Evolutionary conservation across 768 basidiomycete species (phyloP).

Genomic region (Mycena capillaripes): DNA sequence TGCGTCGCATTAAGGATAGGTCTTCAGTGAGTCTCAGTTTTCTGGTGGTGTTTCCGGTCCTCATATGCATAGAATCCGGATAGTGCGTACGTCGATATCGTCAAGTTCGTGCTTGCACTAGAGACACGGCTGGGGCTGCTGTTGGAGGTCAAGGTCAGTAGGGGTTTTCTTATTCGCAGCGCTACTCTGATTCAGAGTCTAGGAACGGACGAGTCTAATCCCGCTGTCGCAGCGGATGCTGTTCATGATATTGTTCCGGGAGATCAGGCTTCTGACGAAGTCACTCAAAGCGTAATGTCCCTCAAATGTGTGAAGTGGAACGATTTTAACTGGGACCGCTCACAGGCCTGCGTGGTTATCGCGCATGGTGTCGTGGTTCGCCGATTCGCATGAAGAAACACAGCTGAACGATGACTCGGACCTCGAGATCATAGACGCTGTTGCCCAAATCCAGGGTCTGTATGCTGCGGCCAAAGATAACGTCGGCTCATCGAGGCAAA

Average conservation of each 20-base stretch:
- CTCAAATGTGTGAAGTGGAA: not conserved
- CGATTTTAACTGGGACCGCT: slow-evolving; percentile 7
- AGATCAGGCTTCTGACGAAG: slow-evolving; percentile 73
- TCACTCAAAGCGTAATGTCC: slow-evolving; percentile 73
- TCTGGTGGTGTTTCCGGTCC: not conserved
- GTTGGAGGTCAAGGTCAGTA: slow-evolving; percentile 68
- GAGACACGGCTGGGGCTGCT: slow-evolving; percentile 70
- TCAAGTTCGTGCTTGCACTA: slow-evolving; percentile 66
- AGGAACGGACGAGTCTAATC: slow-evolving; percentile 69
- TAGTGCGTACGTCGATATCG: slow-evolving; percentile 43
- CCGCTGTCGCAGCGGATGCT: slow-evolving; percentile 73
- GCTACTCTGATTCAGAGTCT: slow-evolving; percentile 1
- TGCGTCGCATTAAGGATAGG: slow-evolving; percentile 58
- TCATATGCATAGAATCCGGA: slow-evolving; percentile 47
- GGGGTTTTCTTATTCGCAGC: not conserved
- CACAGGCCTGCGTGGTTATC: slow-evolving; percentile 63
- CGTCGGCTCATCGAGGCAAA: slow-evolving; percentile 53
- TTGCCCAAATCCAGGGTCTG: slow-evolving; percentile 61
- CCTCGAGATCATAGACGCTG: slow-evolving; percentile 56
- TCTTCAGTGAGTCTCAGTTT: slow-evolving; percentile 47
- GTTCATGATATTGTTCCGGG: slow-evolving; percentile 71
- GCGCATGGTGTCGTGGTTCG: slow-evolving; percentile 60
- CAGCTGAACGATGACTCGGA: slow-evolving; percentile 56
- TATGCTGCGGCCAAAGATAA: slow-evolving; percentile 67
- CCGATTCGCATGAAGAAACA: slow-evolving; percentile 51